Conservation (phyloP, 306 rosid species). For the Pachyrhizus erosus region DNA sequence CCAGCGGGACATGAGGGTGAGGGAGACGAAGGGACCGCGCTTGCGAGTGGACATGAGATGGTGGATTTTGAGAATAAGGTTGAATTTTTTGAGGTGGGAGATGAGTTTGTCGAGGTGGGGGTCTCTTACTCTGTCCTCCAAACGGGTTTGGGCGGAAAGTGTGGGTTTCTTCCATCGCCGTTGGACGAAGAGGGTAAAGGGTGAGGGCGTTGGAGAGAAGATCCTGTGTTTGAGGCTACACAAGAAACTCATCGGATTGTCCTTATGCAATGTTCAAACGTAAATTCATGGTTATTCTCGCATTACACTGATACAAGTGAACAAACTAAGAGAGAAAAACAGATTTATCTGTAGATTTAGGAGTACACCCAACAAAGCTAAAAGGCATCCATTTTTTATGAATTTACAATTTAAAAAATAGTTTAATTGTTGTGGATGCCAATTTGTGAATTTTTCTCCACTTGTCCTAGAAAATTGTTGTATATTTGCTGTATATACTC, state of each 20-base stretch:
- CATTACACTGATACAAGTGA: neutral
- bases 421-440: no score
- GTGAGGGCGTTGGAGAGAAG: constrained; percentile 13
- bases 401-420: no score
- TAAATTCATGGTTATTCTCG: neutral
- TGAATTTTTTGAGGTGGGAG: constrained; percentile 53
- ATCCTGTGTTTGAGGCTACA: constrained; percentile 30
- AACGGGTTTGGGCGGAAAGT: constrained; percentile 71
- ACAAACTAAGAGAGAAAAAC: no score
- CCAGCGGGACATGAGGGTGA: constrained; percentile 79
- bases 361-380: no score
- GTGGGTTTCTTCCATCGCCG: constrained; percentile 72
- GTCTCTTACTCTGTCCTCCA: constrained; percentile 70
- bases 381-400: no score
- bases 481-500: no score
- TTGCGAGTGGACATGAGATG: constrained; percentile 59
- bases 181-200: constrained; percentile 48
- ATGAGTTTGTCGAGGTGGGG: constrained; percentile 64
- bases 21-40: constrained; percentile 69
- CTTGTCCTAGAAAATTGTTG: no score
- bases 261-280: neutral
- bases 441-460: no score
- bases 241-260: constrained; percentile 41
- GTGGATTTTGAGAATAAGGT: constrained; percentile 56
- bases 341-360: no score